Evolutionary conservation across 78 protist genomes (phyloP), one percentile per base, ranked within the genome.

Genomic region (Dictyostelium purpureum): DNA sequence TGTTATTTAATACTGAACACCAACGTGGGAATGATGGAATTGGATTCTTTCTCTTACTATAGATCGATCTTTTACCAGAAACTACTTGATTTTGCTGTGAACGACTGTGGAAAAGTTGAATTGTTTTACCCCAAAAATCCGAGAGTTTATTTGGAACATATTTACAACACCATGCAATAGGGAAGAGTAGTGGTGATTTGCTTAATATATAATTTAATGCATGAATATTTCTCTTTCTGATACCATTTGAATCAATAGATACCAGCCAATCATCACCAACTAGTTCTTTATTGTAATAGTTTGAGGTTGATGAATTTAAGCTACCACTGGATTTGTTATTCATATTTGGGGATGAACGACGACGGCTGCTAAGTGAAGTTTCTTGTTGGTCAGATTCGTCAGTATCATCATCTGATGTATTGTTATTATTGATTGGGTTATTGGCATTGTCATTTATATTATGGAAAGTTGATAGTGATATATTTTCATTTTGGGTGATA

Each of bases 261-360:
- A 82, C 76, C 4, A 82, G 70, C 90, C 90, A 82, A 42, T 82
- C 90, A 40, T 82, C 79, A 37, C 78, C 77, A 43, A 69, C 51
- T 16, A 79, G 21, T 38, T 40, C 52, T 67, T 67, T 40, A 38
- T 57, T 77, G 40, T 40, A 45, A 51, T 19, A 43, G 37, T 21
- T 7, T 6, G 37, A 21, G 18, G 37, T n/a, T 10, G 66, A 59
- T n/a, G 66, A 59, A 59, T 12, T 59, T 12, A 45, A 16, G 38
- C 33, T n/a, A 0, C 9, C 1, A 18, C 16, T 19, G 6, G n/a
- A 42, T 19, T 26, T 59, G 9, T 59, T 4, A 59, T 59, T 21
- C 78, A 71, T 12, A 45, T 71, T n/a, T 2, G 0, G 14, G 5
- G 28, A 12, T 14, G 2, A 0, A 61, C 42, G n/a, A 61, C 70